Evolutionary conservation across 805 yeast genomes (phyloP).

Genomic region (Teunomyces barrocoloradensis): DNA sequence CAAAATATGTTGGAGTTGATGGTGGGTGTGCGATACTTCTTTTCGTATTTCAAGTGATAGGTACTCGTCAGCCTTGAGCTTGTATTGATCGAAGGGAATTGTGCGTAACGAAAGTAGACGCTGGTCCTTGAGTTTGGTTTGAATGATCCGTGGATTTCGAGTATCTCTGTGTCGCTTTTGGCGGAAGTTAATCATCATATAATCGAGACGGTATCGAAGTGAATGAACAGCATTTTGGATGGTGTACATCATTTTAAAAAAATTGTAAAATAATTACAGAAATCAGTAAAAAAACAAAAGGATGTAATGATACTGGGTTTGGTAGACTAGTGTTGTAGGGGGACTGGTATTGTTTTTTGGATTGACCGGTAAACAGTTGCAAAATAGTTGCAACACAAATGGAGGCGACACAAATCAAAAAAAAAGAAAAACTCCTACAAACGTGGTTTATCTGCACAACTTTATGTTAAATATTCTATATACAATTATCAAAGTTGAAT

Average conservation of each 20-base stretch:
- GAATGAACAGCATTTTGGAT: constrained; percentile 15
- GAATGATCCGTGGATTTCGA: constrained; percentile 37
- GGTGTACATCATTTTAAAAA: neutral
- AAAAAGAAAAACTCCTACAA: neutral
- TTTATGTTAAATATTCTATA: constrained; percentile 5
- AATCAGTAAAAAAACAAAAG: neutral
- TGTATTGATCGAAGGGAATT: constrained; percentile 30
- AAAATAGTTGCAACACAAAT: too few relatives aligned
- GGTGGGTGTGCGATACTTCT: neutral
- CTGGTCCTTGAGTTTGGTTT: constrained; percentile 30
- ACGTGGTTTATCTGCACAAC: neutral
- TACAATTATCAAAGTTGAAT: constrained; percentile 25
- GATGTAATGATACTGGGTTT: neutral
- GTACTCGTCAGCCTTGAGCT: constrained; percentile 31
- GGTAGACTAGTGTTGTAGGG: too few relatives aligned
- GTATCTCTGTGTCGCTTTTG: constrained; percentile 39
- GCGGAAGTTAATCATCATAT: constrained; percentile 31
- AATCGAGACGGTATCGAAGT: constrained; percentile 31
- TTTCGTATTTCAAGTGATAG: constrained; percentile 16
- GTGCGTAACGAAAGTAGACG: constrained; percentile 39
- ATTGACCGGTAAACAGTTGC: too few relatives aligned
- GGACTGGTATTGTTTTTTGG: too few relatives aligned
- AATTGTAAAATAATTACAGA: neutral
- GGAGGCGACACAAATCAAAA: neutral
- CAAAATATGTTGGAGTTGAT: neutral